Evolutionary conservation across 2,329 filamentous ascomycete species (phyloP).

Genomic region (Cadophora gregata): DNA sequence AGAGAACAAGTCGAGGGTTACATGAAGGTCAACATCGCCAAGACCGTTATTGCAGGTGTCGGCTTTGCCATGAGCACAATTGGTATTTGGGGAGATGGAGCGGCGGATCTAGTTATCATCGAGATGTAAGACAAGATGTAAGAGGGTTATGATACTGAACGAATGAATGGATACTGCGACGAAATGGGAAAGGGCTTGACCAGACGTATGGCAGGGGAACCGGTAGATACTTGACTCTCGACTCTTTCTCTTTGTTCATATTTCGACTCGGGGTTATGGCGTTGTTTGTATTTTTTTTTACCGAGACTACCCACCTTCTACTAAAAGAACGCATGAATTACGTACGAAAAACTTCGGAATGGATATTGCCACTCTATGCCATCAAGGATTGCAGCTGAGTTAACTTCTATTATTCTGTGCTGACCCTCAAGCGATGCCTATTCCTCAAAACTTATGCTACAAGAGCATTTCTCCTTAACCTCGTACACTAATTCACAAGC

Average conservation of each 20-base stretch:
- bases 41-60: conserved; percentile 59
- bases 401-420: background rate
- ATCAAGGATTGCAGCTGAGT: background rate
- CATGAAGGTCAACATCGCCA: conserved; percentile 58
- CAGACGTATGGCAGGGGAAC: background rate
- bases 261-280: conserved; percentile 16
- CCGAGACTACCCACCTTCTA: conserved; percentile 6
- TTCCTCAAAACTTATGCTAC: background rate
- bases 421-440: background rate
- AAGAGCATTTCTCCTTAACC: background rate
- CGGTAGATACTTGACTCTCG: conserved; percentile 30
- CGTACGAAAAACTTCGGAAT: background rate
- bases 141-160: conserved; percentile 17
- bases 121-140: conserved; percentile 41
- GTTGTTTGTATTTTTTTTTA: background rate
- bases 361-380: background rate
- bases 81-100: conserved; percentile 70
- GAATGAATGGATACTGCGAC: background rate
- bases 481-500: too few relatives aligned
- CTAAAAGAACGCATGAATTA: background rate
- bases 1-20: conserved; percentile 61
- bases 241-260: conserved; percentile 26
- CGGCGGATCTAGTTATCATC: conserved; percentile 41
- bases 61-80: conserved; percentile 67
- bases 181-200: background rate